Conservation (phyloP, 257 asterid genomes). For the Oldenlandia corymbosa region DNA sequence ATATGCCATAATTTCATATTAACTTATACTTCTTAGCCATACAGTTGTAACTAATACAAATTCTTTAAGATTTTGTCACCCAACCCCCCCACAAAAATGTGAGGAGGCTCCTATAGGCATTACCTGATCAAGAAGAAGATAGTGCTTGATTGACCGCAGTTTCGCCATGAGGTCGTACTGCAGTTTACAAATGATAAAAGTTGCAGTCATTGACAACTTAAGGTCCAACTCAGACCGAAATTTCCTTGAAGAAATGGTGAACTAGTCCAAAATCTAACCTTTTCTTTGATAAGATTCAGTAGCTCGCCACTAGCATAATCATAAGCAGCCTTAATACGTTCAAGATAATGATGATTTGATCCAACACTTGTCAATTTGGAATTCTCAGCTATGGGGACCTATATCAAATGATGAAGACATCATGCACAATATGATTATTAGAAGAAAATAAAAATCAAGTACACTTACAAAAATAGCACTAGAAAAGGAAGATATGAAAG, state of each 20-base stretch:
- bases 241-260: neutral
- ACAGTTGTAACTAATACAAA: neutral
- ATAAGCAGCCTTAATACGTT: constrained; percentile 88
- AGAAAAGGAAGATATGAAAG: too few relatives aligned
- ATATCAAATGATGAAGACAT: constrained; percentile 34
- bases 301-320: constrained; percentile 97
- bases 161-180: constrained; percentile 98
- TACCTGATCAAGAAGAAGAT: constrained; percentile 99
- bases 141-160: constrained; percentile 91
- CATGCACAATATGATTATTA: constrained; percentile 21
- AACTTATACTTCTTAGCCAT: neutral
- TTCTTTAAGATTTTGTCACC: neutral
- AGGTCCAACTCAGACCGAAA: neutral
- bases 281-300: constrained; percentile 79
- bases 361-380: constrained; percentile 70
- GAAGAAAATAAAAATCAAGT: constrained; percentile 12
- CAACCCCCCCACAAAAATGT: neutral
- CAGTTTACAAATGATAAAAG: constrained; percentile 23
- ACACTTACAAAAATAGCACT: neutral
- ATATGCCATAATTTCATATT: neutral
- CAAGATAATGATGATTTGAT: constrained; percentile 90
- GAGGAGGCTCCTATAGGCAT: constrained; percentile 12
- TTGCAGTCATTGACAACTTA: constrained; percentile 1
- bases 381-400: constrained; percentile 89
- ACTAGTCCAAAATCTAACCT: constrained; percentile 42